Evolutionary conservation across 2,329 filamentous ascomycete species (phyloP).

Genomic region (Diaporthe citrichinensis): DNA sequence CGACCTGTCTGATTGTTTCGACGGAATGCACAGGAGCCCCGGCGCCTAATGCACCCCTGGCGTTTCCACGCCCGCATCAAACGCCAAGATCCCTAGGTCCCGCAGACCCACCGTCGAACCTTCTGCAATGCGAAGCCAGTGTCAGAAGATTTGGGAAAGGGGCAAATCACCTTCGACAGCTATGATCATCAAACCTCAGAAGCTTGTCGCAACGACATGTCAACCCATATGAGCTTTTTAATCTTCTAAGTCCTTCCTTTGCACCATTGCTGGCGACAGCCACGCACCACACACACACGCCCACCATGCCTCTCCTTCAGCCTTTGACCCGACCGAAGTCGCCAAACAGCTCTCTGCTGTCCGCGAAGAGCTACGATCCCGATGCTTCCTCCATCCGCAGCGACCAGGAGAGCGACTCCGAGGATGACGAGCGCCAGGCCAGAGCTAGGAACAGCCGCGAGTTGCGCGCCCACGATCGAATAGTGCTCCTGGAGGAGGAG

Average conservation of each 20-base stretch:
- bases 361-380: conserved; percentile 75
- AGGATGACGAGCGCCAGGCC: conserved; percentile 78
- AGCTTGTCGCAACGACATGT: conserved; percentile 36
- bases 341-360: conserved; percentile 65
- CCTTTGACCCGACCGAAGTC: conserved; percentile 41
- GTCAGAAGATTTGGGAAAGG: conserved; percentile 31
- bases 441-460: conserved; percentile 78
- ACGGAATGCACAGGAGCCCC: not conserved
- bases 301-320: conserved; percentile 42
- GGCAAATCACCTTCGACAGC: conserved; percentile 14
- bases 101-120: conserved; percentile 30
- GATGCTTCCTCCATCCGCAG: conserved; percentile 77
- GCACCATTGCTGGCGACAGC: conserved; percentile 35
- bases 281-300: conserved; percentile 31
- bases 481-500: conserved; percentile 82
- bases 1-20: not conserved
- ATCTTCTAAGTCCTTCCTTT: conserved; percentile 27
- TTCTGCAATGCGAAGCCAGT: conserved; percentile 21
- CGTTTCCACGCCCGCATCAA: conserved; percentile 21
- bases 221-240: conserved; percentile 26
- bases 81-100: conserved; percentile 33
- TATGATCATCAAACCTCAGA: conserved; percentile 27
- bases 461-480: conserved; percentile 77
- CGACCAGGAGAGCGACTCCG: conserved; percentile 83
- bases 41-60: conserved; percentile 18